These are phyloP conservation scores for Malus sylvestris DNA, from an alignment of 306 rosid genomes.

Conservation along the genomic window DNA sequence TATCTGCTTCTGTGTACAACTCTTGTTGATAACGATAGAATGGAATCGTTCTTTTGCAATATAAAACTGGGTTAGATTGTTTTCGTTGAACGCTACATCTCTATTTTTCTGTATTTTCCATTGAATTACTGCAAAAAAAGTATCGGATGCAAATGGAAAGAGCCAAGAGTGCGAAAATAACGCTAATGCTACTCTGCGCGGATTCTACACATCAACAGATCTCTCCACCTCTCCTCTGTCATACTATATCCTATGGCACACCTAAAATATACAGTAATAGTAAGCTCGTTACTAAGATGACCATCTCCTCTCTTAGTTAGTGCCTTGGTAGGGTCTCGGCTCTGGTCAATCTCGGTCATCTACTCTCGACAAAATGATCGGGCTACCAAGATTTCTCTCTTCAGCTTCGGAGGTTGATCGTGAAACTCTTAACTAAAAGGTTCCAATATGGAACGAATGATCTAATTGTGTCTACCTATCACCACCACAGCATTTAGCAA, in stretches of 20 bases:
- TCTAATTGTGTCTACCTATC: slow-evolving; percentile 17
- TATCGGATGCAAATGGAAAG: not conserved
- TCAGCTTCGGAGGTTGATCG: not conserved
- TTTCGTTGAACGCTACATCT: not conserved
- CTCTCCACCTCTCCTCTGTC: not conserved
- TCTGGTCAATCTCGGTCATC: not conserved
- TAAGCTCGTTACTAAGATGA: not conserved
- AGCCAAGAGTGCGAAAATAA: not conserved
- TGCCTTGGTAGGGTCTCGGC: slow-evolving; percentile 1
- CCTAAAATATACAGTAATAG: not conserved
- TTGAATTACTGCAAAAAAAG: not conserved
- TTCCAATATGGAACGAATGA: not conserved
- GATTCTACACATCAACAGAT: slow-evolving; percentile 8
- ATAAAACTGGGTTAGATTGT: not conserved
- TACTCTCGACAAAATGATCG: not conserved
- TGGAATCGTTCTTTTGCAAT: too few species aligned
- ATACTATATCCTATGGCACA: not conserved
- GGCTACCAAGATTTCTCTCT: slow-evolving; percentile 12
- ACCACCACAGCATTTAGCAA: slow-evolving; percentile 67
- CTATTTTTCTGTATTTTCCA: not conserved
- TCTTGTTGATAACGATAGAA: not conserved
- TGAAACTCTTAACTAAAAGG: not conserved
- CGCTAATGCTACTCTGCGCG: not conserved
- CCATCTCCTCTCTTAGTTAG: not conserved
- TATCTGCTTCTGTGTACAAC: not conserved